Evolutionary conservation across 805 yeast species (phyloP), one percentile per base, ranked within the genome.

Genomic region (Candida berthetii): DNA sequence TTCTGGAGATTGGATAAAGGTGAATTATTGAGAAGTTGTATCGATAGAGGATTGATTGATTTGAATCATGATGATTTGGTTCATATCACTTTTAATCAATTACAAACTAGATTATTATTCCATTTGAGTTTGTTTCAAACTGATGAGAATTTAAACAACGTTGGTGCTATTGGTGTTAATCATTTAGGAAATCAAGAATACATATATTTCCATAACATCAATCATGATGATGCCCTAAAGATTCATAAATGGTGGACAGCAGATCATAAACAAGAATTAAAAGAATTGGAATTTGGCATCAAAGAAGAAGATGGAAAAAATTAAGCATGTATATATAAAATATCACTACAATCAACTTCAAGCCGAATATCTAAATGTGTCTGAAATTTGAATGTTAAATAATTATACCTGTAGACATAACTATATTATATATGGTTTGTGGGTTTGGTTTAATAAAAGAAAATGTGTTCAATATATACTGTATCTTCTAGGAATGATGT

Each of bases 21-120:
- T 44, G 89, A 83, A 54, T 53, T 82, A 29, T 61, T 78, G 3
- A 58, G 66, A 36, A 72, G 78, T 7, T 73, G 84, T 46, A 48
- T 78, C 33, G 80, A 77, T 45, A 66, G 89, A 42, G 80, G 78
- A 22, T 57, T 82, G 35, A 64, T 78, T 14, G 65, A 68, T 44
- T 50, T 67, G 13, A 42, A 47, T 13, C 52, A 43, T 1, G 67
- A 61, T 19, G 62, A 66, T 40, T 36, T 66, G 19, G 45, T 60
- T 45, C 43, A 40, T 34, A 41, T 69, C 48, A 66, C 64, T 7
- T 44, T 60, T 17, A 60, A 64, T 36, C 60, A 60, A 13, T 47
- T 64, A 17, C 64, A 73, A 24, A 41, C 65, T 31, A 58, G 65
- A 35, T 49, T 77, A 18, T 52, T 74, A 18, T 54, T 65, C 31